These are phyloP conservation scores for Hemerocallis citrina DNA, from an alignment of 106 monocot genomes.

Conservation along the genomic window DNA sequence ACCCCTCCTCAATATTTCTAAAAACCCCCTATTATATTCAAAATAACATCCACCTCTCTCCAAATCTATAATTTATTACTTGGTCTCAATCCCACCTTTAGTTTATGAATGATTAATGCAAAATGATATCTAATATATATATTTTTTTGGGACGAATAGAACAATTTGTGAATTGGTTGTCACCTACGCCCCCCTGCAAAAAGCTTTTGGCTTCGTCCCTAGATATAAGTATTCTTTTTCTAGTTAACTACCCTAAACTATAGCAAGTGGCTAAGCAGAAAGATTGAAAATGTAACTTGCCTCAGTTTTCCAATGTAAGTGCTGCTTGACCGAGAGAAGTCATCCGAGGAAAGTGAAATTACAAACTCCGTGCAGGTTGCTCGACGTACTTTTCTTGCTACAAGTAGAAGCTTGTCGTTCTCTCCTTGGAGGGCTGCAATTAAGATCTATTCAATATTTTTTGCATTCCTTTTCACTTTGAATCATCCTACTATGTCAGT, in stretches of 20 bases:
- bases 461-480: not conserved
- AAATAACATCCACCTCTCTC: too few species aligned
- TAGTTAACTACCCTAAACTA: too few species aligned
- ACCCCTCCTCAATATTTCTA: too few species aligned
- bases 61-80: too few species aligned
- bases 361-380: constrained; percentile 66
- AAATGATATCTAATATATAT: too few species aligned
- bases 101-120: too few species aligned
- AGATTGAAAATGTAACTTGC: constrained; percentile 11
- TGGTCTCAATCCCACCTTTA: too few species aligned
- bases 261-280: not conserved
- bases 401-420: constrained; percentile 78
- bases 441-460: not conserved
- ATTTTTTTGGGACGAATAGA: too few species aligned
- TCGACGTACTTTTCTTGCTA: constrained; percentile 59
- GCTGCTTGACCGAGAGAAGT: constrained; percentile 55
- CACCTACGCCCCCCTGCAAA: too few species aligned
- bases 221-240: constrained; percentile 3
- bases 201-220: too few species aligned
- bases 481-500: not conserved
- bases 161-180: too few species aligned
- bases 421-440: constrained; percentile 45
- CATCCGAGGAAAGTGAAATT: constrained; percentile 49
- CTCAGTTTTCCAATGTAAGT: constrained; percentile 80
- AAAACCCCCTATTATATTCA: too few species aligned